Evolutionary conservation across 2,329 filamentous ascomycete genomes (phyloP).

Genomic region (Elsinoe fawcettii): DNA sequence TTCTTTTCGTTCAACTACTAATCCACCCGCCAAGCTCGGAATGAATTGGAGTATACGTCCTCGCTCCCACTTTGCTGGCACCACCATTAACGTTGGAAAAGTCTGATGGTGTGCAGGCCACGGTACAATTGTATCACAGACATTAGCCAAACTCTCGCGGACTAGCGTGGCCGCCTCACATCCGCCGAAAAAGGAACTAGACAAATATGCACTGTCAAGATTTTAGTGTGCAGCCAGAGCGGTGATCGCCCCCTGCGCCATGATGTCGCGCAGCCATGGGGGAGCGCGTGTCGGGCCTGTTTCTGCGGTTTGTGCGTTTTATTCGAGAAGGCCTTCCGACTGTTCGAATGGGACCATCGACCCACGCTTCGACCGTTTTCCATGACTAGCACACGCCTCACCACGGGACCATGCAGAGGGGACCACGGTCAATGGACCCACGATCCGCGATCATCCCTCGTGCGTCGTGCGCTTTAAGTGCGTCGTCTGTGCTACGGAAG

Average conservation of each 20-base stretch:
- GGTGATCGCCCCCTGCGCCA: constrained; percentile 1
- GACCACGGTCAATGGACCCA: too few species aligned
- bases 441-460: constrained; percentile 6
- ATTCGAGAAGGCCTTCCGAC: not conserved
- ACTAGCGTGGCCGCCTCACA: not conserved
- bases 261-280: not conserved
- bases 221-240: not conserved
- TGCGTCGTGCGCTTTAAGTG: not conserved
- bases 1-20: too few species aligned
- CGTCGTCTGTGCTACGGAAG: too few species aligned
- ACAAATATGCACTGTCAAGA: not conserved
- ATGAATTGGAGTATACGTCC: not conserved
- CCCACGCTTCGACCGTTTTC: not conserved
- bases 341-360: not conserved
- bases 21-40: not conserved
- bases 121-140: not conserved
- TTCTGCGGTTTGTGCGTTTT: not conserved
- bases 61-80: not conserved
- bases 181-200: constrained; percentile 2
- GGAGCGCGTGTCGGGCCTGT: not conserved
- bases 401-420: not conserved
- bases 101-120: constrained; percentile 5
- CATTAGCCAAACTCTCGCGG: not conserved
- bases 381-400: not conserved
- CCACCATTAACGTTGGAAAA: not conserved